These are phyloP conservation scores for Pythium rishiriense DNA, from an alignment of 352 stramenopile species.

Conservation along the genomic window DNA sequence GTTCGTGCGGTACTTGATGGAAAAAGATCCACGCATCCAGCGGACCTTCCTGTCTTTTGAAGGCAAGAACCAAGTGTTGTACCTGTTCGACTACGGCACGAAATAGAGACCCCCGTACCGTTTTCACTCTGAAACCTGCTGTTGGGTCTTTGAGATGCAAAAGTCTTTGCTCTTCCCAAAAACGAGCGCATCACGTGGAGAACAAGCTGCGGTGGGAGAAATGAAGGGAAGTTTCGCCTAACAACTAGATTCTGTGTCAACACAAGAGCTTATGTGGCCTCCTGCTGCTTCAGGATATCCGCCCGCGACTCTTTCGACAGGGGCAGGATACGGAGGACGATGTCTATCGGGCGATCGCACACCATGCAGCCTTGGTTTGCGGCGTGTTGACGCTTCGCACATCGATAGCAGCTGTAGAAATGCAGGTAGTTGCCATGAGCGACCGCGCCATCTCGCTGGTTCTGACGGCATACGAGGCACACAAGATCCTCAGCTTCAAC, in stretches of 20 bases:
- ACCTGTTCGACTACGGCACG: conserved; percentile 59
- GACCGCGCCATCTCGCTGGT: conserved; percentile 61
- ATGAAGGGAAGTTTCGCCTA: no score
- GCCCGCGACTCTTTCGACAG: conserved; percentile 49
- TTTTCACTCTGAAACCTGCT: no score
- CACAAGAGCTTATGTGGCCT: background rate
- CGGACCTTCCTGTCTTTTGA: conserved; percentile 74
- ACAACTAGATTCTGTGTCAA: no score
- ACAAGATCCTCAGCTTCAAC: conserved; percentile 55
- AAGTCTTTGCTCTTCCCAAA: no score
- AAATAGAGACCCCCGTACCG: conserved; percentile 7
- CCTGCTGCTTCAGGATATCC: conserved; percentile 24
- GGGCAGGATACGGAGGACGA: conserved; percentile 68
- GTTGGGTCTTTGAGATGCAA: no score
- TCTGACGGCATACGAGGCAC: conserved; percentile 68
- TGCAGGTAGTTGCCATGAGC: conserved; percentile 82
- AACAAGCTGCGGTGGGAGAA: no score
- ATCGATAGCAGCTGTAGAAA: conserved; percentile 80
- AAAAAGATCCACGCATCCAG: conserved; percentile 73
- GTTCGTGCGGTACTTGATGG: conserved; percentile 79
- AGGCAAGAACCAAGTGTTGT: conserved; percentile 86
- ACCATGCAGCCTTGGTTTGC: conserved; percentile 63
- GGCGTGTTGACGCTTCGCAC: conserved; percentile 63
- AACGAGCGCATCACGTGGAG: no score
- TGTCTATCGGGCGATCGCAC: conserved; percentile 79